Evolutionary conservation across 2,329 filamentous ascomycete species (phyloP).

Genomic region (Aschersonia sp.): DNA sequence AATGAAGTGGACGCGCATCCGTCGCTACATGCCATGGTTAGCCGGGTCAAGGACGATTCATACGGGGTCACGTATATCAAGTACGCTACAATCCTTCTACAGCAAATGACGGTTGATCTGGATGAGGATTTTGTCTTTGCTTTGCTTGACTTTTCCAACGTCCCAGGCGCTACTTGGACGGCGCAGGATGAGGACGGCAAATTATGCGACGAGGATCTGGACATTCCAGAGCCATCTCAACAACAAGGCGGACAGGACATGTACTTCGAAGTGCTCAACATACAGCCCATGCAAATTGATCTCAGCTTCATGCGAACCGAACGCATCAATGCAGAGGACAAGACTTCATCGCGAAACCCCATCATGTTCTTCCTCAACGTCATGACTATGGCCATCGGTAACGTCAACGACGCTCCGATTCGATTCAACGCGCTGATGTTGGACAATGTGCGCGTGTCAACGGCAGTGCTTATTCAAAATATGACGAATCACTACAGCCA

Average conservation of each 20-base stretch:
- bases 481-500: conserved; percentile 93
- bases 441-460: conserved; percentile 87
- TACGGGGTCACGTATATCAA: conserved; percentile 98
- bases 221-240: conserved; percentile 82
- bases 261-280: conserved; percentile 93
- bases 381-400: conserved; percentile 97
- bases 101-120: conserved; percentile 96
- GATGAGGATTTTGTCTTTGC: conserved; percentile 98
- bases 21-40: conserved; percentile 82
- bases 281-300: conserved; percentile 97
- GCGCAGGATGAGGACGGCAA: conserved; percentile 57
- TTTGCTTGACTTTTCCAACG: conserved; percentile 84
- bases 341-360: conserved; percentile 78
- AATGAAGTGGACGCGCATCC: conserved; percentile 95
- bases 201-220: conserved; percentile 78
- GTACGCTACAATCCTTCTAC: conserved; percentile 83
- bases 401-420: conserved; percentile 94
- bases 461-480: conserved; percentile 69
- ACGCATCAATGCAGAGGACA: conserved; percentile 90
- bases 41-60: conserved; percentile 92
- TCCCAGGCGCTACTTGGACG: conserved; percentile 74
- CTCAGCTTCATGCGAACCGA: conserved; percentile 95
- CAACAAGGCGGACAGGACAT: conserved; percentile 82
- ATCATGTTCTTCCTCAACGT: conserved; percentile 99
- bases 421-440: conserved; percentile 86